Evolutionary conservation across 768 basidiomycete genomes (phyloP), one percentile per base, ranked within the genome.

Genomic region (Dacryopinax primogenitus): DNA sequence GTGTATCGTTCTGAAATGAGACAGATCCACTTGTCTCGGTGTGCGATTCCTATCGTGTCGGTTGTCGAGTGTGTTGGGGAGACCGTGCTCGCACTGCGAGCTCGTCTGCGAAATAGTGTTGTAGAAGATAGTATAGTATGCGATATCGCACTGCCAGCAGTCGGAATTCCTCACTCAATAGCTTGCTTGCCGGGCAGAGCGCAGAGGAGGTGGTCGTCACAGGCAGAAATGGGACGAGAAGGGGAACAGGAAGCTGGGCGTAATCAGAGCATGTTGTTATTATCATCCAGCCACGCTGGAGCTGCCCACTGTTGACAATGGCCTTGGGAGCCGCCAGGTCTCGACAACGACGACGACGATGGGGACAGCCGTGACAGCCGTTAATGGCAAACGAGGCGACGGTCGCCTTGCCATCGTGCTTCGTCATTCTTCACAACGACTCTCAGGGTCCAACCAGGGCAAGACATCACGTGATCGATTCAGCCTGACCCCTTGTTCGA

Each of bases 291-390:
- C n/a, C n/a, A n/a, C n/a, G n/a, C n/a, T n/a, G n/a, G n/a, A n/a
- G 51, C 51, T 58, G 51, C 51, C 51, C 3, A 30, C 18, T 58
- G 51, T 58, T 30, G 51, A 58, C 51, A 58, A 58, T 58, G 51
- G 51, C 9, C 51, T 30, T 30, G 51, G 15, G 7, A 2, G 51
- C 26, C 51, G n/a, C n/a, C n/a, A n/a, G 30, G 51, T 32, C 51
- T 58, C 51, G 51, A 58, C 51, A 30, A 58, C 51, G 26, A 58
- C 51, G 51, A 21, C n/a, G n/a, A n/a, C n/a, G n/a, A n/a, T n/a
- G 51, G 21, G 51, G 23, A 18, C 11, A 30, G 23, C 9, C 26
- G 51, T 58, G 51, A 58, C 51, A 58, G 51, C 21, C 26, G 51
- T 30, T 58, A 30, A 30, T 3, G 9, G 45, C 12, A 23, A 21